These are phyloP conservation scores for Skeletonema menzelii DNA, from an alignment of 108 stramenopile species.

Conservation along the genomic window DNA sequence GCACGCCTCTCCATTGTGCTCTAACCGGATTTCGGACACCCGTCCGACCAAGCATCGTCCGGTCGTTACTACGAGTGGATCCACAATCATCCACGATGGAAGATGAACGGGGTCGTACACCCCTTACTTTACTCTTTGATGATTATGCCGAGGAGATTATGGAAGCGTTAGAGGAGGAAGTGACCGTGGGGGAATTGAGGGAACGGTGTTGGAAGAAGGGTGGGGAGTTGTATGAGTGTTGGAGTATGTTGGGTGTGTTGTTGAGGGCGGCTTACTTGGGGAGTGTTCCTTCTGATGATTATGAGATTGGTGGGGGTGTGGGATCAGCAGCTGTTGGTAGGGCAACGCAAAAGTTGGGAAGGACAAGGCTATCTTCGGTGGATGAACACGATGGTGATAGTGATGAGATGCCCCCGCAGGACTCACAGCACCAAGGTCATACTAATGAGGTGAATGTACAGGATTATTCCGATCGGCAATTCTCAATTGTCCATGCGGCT, in stretches of 20 bases:
- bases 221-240: constrained; percentile 55
- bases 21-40: constrained; percentile 53
- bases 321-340: background rate
- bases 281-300: constrained; percentile 28
- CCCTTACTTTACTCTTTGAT: constrained; percentile 46
- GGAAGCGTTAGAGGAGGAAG: constrained; percentile 48
- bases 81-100: constrained; percentile 34
- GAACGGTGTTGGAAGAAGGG: constrained; percentile 22
- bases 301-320: background rate
- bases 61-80: constrained; percentile 38
- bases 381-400: background rate
- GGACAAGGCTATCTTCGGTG: background rate
- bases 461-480: constrained; percentile 36
- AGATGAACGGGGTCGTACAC: constrained; percentile 54
- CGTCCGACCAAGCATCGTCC: constrained; percentile 45
- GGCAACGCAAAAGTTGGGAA: background rate
- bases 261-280: constrained; percentile 51
- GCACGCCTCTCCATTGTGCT: constrained; percentile 59
- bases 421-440: background rate
- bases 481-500: constrained; percentile 49
- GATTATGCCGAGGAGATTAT: constrained; percentile 61
- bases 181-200: constrained; percentile 13
- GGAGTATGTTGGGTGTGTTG: constrained; percentile 43
- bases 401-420: constrained; percentile 3
- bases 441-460: constrained; percentile 15